Conservation (phyloP, 1,284 basidiomycete species). For the Heterobasidion annosum region DNA sequence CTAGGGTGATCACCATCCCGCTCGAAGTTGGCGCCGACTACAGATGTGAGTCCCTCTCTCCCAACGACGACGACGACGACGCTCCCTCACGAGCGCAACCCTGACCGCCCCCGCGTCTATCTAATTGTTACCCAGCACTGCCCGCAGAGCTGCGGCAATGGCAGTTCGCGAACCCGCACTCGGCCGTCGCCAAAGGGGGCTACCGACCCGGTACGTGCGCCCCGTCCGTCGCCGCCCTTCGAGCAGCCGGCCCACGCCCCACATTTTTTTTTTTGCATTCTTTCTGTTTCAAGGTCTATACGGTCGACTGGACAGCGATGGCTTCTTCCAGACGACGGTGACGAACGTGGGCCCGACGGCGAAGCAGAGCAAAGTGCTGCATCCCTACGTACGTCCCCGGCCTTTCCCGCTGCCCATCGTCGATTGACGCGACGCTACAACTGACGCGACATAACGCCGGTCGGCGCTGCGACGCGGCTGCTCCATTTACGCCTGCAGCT, state of each 20-base stretch:
- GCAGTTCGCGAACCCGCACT: conserved; percentile 47
- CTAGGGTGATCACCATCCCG: background rate
- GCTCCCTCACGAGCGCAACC: no score
- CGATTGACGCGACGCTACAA: background rate
- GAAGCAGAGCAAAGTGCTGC: conserved; percentile 59
- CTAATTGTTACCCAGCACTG: conserved; percentile 35
- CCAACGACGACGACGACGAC: no score
- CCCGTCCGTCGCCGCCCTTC: background rate
- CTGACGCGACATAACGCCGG: conserved; percentile 34
- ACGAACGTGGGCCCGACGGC: conserved; percentile 69
- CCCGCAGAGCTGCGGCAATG: conserved; percentile 49
- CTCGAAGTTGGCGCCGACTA: conserved; percentile 1
- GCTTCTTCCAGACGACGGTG: conserved; percentile 59
- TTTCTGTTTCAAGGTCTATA: conserved; percentile 39
- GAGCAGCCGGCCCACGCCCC: no score
- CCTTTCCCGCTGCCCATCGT: background rate
- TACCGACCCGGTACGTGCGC: conserved; percentile 34
- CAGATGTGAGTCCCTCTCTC: background rate
- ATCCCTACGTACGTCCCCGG: conserved; percentile 42
- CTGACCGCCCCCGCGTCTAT: background rate
- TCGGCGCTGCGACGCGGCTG: conserved; percentile 33
- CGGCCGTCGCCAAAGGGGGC: conserved; percentile 39
- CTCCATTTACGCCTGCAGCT: background rate
- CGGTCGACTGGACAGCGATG: conserved; percentile 43
- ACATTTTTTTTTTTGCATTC: background rate